These are phyloP conservation scores for Saussurea involucrata DNA, from an alignment of 129 eudicot species.

Conservation along the genomic window DNA sequence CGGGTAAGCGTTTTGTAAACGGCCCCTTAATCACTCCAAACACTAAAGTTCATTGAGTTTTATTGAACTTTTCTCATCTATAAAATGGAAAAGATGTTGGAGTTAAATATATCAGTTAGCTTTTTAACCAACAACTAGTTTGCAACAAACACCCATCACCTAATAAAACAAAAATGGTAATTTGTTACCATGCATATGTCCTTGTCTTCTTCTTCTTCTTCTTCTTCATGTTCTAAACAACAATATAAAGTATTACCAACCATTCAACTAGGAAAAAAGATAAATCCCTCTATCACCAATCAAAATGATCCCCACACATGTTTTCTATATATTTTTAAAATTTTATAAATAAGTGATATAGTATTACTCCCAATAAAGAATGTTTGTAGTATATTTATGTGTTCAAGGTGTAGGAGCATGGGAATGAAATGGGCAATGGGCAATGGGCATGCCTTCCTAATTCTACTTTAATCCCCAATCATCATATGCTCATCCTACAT, in stretches of 20 bases:
- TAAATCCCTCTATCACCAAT: neutral
- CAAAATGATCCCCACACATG: neutral
- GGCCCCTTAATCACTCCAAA: no score
- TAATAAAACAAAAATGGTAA: neutral
- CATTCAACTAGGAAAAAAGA: neutral
- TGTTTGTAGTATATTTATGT: constrained; percentile 9
- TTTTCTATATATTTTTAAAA: neutral
- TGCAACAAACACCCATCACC: neutral
- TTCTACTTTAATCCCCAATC: constrained; percentile 28
- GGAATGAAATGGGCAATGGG: constrained; percentile 24
- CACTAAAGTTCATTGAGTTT: no score
- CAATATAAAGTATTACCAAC: neutral
- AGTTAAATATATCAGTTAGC: neutral
- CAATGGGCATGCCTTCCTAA: constrained; percentile 29
- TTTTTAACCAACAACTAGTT: neutral
- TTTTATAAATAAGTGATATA: neutral
- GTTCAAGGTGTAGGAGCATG: constrained; percentile 18
- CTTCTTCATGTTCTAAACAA: neutral
- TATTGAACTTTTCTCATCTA: no score
- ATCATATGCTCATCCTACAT: constrained; percentile 19
- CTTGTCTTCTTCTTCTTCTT: neutral
- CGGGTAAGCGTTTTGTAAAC: no score
- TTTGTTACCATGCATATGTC: neutral
- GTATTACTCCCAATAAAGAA: constrained; percentile 18
- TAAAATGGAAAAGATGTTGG: neutral